Percentiles rank a stretch among this genome's conserved stretches.
Evolutionary conservation across 352 stramenopile genomes (phyloP).

Genomic region (Phytophthora tentaculata): DNA sequence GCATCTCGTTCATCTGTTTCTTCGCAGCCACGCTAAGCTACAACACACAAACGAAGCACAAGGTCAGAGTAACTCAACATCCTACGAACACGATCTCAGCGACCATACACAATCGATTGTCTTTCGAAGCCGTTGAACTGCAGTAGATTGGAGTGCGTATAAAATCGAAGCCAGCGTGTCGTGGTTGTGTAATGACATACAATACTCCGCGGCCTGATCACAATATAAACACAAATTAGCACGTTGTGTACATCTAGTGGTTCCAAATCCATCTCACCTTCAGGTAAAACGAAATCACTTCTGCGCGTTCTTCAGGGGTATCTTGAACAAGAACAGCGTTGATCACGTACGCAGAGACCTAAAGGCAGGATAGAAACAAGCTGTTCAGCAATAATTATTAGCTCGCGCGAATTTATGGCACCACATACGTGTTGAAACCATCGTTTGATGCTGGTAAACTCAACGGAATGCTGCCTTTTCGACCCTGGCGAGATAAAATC

Average conservation of each 20-base stretch:
- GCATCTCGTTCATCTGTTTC: slow-evolving; percentile 82
- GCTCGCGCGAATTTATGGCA: not conserved
- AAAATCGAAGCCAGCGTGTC: slow-evolving; percentile 86
- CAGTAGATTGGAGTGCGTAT: slow-evolving; percentile 87
- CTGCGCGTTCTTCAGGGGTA: slow-evolving; percentile 60
- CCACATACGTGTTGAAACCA: slow-evolving; percentile 87
- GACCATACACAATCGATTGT: slow-evolving; percentile 76
- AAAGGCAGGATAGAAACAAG: slow-evolving; percentile 1
- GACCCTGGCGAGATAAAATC: slow-evolving; percentile 69
- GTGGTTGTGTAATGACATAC: slow-evolving; percentile 79
- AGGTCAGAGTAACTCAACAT: not conserved
- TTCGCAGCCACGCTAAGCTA: slow-evolving; percentile 68
- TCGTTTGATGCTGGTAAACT: slow-evolving; percentile 72
- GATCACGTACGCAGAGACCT: slow-evolving; percentile 86
- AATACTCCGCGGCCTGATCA: slow-evolving; percentile 70
- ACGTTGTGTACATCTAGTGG: not conserved
- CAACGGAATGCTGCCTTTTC: slow-evolving; percentile 56
- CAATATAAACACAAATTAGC: slow-evolving; percentile 7
- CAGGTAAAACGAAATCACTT: slow-evolving; percentile 84
- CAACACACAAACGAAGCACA: slow-evolving; percentile 10
- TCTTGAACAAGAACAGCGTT: slow-evolving; percentile 83
- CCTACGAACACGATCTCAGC: not conserved
- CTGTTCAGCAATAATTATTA: slow-evolving; percentile 1
- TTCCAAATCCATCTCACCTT: slow-evolving; percentile 41
- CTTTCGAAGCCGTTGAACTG: slow-evolving; percentile 79